These are phyloP conservation scores for Vitis cinerea DNA, from an alignment of 164 flowering plant genomes.

Conservation along the genomic window DNA sequence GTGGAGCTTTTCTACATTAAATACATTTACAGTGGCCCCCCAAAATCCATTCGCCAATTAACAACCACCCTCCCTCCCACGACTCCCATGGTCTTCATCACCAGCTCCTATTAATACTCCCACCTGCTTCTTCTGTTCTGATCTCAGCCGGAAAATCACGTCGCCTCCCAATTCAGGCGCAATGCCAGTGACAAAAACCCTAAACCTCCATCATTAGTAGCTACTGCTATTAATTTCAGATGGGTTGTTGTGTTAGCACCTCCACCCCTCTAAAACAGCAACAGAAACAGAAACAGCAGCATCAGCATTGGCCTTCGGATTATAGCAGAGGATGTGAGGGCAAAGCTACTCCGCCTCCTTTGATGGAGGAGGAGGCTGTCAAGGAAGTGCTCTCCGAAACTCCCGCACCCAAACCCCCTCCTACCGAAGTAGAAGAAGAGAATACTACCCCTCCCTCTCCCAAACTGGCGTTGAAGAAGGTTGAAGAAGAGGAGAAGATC, in stretches of 20 bases:
- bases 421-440: neutral
- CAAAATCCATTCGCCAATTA: too few species aligned
- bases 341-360: conserved; percentile 24
- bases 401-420: conserved; percentile 15
- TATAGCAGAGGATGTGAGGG: conserved; percentile 13
- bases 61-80: too few species aligned
- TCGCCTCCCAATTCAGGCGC: neutral
- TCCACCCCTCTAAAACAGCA: neutral
- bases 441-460: neutral
- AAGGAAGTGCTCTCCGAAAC: conserved; percentile 49
- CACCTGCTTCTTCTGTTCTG: too few species aligned
- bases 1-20: too few species aligned
- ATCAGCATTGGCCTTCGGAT: neutral
- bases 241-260: conserved; percentile 54
- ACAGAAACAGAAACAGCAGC: neutral
- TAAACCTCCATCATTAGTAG: neutral
- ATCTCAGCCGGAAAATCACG: neutral
- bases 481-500: neutral
- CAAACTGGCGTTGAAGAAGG: neutral
- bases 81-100: too few species aligned
- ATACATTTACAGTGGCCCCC: too few species aligned
- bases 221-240: neutral
- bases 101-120: too few species aligned
- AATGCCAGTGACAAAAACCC: neutral
- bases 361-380: conserved; percentile 43